Percentiles rank a stretch among this genome's conserved stretches.
phyloP scores from a whole-genome alignment of 148 eudicot species.

The Fagopyrum tataricum region DNA sequence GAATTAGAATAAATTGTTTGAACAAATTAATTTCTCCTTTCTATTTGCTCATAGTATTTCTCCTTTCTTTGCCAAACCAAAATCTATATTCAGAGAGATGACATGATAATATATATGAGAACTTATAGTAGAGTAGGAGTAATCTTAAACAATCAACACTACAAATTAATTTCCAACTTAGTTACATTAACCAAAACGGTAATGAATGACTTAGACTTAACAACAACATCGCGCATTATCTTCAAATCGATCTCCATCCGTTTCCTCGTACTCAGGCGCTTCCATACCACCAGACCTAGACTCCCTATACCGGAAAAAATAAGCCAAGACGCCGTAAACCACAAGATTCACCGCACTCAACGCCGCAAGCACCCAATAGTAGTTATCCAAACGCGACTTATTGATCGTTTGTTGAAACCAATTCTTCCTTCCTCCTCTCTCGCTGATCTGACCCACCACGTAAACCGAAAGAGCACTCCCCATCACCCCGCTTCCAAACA shows the following conservation, averaged over 20 bases:
- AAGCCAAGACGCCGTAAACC: slow-evolving; percentile 20
- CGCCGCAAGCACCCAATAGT: slow-evolving; percentile 41
- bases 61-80: too few relatives aligned
- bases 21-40: too few relatives aligned
- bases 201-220: neutral
- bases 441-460: slow-evolving; percentile 31
- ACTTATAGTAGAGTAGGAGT: too few relatives aligned
- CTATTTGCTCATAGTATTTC: too few relatives aligned
- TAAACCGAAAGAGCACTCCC: slow-evolving; percentile 29
- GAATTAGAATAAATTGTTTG: too few relatives aligned
- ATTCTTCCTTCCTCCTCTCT: slow-evolving; percentile 20
- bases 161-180: too few relatives aligned
- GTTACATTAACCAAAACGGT: too few relatives aligned
- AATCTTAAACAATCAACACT: too few relatives aligned
- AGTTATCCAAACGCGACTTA: slow-evolving; percentile 35
- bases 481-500: slow-evolving; percentile 35
- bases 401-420: slow-evolving; percentile 49
- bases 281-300: slow-evolving; percentile 17
- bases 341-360: slow-evolving; percentile 26
- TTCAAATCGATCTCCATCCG: neutral
- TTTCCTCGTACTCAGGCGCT: slow-evolving; percentile 11
- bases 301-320: slow-evolving; percentile 23
- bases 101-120: too few relatives aligned
- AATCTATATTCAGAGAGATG: too few relatives aligned
- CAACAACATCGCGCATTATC: slow-evolving; percentile 14